Percentiles rank a stretch among this genome's conserved stretches.
Evolutionary conservation across 2,329 filamentous ascomycete genomes (phyloP).

Genomic region (Biscogniauxia mediterranea): DNA sequence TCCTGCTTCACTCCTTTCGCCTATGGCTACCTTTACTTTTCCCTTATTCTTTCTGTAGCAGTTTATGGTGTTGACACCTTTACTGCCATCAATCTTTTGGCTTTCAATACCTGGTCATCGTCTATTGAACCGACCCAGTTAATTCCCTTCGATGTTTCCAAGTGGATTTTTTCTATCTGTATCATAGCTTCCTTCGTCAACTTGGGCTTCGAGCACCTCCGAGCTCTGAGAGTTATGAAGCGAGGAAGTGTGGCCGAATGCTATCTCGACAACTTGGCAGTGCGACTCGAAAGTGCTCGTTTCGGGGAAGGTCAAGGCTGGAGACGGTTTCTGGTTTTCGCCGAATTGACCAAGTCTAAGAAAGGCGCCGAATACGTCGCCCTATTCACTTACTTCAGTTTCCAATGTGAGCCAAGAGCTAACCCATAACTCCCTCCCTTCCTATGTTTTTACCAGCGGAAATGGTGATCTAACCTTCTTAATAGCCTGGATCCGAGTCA

Average conservation of each 20-base stretch:
- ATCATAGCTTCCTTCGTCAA: slow-evolving; percentile 90
- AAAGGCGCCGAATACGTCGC: slow-evolving; percentile 90
- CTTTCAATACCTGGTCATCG: slow-evolving; percentile 85
- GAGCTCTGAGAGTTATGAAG: slow-evolving; percentile 76
- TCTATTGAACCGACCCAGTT: slow-evolving; percentile 67
- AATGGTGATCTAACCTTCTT: slow-evolving; percentile 17
- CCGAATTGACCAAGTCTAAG: slow-evolving; percentile 84
- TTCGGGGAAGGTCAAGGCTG: slow-evolving; percentile 73
- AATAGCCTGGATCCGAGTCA: slow-evolving; percentile 78
- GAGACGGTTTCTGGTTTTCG: slow-evolving; percentile 88
- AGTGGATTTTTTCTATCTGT: slow-evolving; percentile 93
- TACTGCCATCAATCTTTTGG: slow-evolving; percentile 86
- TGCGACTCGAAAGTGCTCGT: slow-evolving; percentile 80
- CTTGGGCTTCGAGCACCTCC: slow-evolving; percentile 74
- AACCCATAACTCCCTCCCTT: neutral
- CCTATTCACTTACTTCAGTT: slow-evolving; percentile 83
- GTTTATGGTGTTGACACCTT: slow-evolving; percentile 92
- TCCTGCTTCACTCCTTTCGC: slow-evolving; percentile 76
- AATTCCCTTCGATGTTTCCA: slow-evolving; percentile 76
- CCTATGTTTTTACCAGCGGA: neutral
- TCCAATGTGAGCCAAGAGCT: slow-evolving; percentile 54
- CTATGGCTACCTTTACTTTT: slow-evolving; percentile 82
- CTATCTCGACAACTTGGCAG: slow-evolving; percentile 85
- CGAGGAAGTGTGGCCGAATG: slow-evolving; percentile 85
- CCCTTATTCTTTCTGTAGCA: slow-evolving; percentile 73